Conservation (phyloP, 768 basidiomycete genomes). For the Asterophora parasitica region DNA sequence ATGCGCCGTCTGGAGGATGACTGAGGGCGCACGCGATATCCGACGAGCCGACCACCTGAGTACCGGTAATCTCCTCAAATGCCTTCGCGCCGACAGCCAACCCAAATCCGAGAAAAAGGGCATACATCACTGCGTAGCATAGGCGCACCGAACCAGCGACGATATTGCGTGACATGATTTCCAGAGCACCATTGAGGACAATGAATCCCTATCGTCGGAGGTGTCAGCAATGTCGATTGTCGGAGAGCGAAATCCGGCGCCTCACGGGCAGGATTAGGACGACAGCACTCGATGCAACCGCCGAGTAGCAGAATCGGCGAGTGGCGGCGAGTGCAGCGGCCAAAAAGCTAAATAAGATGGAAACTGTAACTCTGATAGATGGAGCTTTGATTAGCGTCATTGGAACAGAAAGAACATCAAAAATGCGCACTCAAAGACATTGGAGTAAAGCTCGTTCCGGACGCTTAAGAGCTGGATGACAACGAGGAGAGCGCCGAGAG, state of each 20-base stretch:
- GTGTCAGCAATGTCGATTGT: background rate
- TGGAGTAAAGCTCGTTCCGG: slow-evolving; percentile 73
- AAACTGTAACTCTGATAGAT: slow-evolving; percentile 60
- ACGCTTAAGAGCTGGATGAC: slow-evolving; percentile 66
- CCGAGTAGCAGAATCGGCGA: slow-evolving; percentile 73
- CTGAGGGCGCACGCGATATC: slow-evolving; percentile 59
- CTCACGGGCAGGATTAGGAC: slow-evolving; percentile 76
- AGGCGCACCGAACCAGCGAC: slow-evolving; percentile 81
- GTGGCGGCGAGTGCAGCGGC: slow-evolving; percentile 70
- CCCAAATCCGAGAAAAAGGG: slow-evolving; percentile 76
- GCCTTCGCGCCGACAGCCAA: slow-evolving; percentile 74
- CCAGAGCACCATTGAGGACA: slow-evolving; percentile 68
- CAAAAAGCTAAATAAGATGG: slow-evolving; percentile 75
- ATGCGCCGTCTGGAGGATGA: slow-evolving; percentile 54
- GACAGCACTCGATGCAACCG: slow-evolving; percentile 70
- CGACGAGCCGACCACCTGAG: slow-evolving; percentile 40
- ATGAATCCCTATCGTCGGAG: slow-evolving; percentile 46
- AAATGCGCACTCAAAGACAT: slow-evolving; percentile 64
- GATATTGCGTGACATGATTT: slow-evolving; percentile 76
- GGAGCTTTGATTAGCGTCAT: slow-evolving; percentile 1
- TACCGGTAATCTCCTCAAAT: slow-evolving; percentile 52
- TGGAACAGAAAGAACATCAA: background rate
- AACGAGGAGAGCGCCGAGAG: slow-evolving; percentile 72
- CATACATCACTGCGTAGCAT: slow-evolving; percentile 76
- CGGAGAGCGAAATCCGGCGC: background rate